These are phyloP conservation scores for Leishmania tarentolae DNA, from an alignment of 208 protist species.

Conservation along the genomic window DNA sequence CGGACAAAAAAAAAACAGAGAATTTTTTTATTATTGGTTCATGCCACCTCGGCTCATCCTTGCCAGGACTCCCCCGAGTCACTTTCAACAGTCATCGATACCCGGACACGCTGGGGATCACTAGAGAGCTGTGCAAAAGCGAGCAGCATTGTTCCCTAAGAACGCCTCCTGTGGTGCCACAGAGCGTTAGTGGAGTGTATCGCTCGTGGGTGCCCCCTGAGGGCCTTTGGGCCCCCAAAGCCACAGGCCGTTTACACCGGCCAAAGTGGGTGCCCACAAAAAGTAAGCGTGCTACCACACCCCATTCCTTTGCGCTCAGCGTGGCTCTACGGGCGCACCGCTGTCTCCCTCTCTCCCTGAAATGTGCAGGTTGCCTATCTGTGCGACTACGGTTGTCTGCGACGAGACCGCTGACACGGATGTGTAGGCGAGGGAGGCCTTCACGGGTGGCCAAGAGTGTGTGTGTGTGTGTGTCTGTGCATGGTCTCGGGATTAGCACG, in stretches of 20 bases:
- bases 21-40: not conserved
- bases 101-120: not conserved
- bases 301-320: not conserved
- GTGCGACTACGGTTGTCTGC: not conserved
- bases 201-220: not conserved
- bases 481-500: not conserved
- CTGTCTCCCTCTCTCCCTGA: too few species aligned
- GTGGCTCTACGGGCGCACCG: not conserved
- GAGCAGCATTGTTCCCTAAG: not conserved
- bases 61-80: not conserved
- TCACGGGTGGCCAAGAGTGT: not conserved
- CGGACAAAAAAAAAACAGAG: not conserved
- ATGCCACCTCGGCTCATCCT: not conserved
- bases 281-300: not conserved
- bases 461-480: not conserved
- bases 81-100: not conserved
- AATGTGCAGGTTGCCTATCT: not conserved
- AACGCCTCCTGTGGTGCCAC: not conserved
- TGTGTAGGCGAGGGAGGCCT: not conserved
- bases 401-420: not conserved
- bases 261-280: not conserved
- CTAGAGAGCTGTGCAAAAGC: not conserved
- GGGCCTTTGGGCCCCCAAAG: not conserved
- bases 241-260: not conserved
- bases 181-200: not conserved